Conservation (phyloP, 1,284 basidiomycete genomes). For the Spongispora temasekensis region DNA sequence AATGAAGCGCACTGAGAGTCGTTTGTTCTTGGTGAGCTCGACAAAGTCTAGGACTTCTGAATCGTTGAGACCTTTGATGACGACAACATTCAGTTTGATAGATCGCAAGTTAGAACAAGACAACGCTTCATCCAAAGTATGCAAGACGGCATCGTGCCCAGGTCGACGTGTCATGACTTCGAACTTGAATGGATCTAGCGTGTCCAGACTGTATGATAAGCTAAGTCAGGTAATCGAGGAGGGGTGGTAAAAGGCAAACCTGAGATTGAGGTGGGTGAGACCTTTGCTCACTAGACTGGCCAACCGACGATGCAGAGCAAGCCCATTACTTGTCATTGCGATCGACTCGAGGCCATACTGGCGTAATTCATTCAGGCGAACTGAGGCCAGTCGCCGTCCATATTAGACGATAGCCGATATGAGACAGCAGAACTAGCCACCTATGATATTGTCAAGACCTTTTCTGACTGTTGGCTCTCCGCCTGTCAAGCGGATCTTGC, state of each 20-base stretch:
- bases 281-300: conserved; percentile 69
- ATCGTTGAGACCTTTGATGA: conserved; percentile 81
- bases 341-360: conserved; percentile 69
- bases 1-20: conserved; percentile 81
- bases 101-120: conserved; percentile 50
- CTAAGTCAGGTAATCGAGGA: conserved; percentile 3
- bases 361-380: conserved; percentile 56
- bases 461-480: conserved; percentile 87
- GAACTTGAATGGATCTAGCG: conserved; percentile 85
- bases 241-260: conserved; percentile 43
- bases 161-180: conserved; percentile 80
- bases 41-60: conserved; percentile 78
- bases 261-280: conserved; percentile 82
- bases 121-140: conserved; percentile 66
- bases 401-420: conserved; percentile 15
- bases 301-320: conserved; percentile 73
- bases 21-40: conserved; percentile 65
- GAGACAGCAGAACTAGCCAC: conserved; percentile 36
- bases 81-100: conserved; percentile 84
- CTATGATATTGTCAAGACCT: conserved; percentile 73
- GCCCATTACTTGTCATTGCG: conserved; percentile 86
- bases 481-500: conserved; percentile 85
- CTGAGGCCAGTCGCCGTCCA: conserved; percentile 46
- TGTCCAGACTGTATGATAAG: conserved; percentile 70
- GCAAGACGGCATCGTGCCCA: conserved; percentile 76